phyloP scores from a whole-genome alignment of 2,329 filamentous ascomycete species.

The Botrytis fragariae region DNA sequence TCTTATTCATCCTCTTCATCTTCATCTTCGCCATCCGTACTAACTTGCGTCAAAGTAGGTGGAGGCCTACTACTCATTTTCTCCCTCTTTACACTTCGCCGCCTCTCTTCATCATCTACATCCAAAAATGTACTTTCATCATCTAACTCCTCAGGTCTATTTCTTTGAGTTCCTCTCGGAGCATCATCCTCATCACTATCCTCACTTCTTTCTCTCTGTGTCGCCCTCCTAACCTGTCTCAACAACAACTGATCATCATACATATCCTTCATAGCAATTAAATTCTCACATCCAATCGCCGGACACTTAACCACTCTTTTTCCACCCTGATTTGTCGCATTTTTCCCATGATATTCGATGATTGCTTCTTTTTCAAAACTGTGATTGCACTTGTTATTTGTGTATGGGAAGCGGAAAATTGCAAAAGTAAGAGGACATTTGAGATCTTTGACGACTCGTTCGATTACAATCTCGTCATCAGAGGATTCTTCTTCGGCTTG shows the following conservation, averaged over 20 bases:
- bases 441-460: constrained; percentile 60
- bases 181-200: constrained; percentile 42
- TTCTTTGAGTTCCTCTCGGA: constrained; percentile 1
- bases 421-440: constrained; percentile 68
- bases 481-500: constrained; percentile 41
- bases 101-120: constrained; percentile 1
- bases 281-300: constrained; percentile 59
- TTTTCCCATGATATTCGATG: constrained; percentile 43
- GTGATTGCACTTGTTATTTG: constrained; percentile 66
- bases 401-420: constrained; percentile 64
- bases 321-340: constrained; percentile 16
- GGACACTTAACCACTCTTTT: constrained; percentile 54
- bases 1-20: background rate
- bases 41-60: background rate
- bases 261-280: constrained; percentile 52
- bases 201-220: constrained; percentile 45
- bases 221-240: constrained; percentile 56
- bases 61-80: background rate
- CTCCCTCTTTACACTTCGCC: background rate
- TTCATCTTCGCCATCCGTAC: background rate
- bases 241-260: constrained; percentile 55
- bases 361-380: constrained; percentile 68
- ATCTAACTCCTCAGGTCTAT: background rate
- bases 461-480: constrained; percentile 68
- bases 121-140: constrained; percentile 13